Evolutionary conservation across 2,329 filamentous ascomycete species (phyloP), one percentile per base, ranked within the genome.

Genomic region (Trematosphaeria pertusa): DNA sequence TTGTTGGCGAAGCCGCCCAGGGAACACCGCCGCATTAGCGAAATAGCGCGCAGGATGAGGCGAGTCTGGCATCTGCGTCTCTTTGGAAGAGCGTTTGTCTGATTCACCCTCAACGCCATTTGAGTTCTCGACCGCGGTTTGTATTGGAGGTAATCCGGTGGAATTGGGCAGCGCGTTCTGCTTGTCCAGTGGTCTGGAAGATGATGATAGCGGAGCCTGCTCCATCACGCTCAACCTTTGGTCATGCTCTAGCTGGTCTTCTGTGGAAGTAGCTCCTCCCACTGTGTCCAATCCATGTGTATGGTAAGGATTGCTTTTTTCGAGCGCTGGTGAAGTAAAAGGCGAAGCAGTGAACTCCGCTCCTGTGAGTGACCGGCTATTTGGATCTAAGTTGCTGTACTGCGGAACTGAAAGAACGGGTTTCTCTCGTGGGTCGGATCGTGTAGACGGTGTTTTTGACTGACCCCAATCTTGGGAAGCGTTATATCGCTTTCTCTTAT

Each of bases 401-500:
- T 28, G 24, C 8, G 24, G 24, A 12, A 28, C 12, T 7, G 24
- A 28, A 8, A 28, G 8, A 8, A 12, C 24, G 12, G 24, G 24
- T 28, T 12, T 7, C 24, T 7, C 24, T 12, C 12, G 7, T 28
- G 24, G 7, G 24, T 8, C 24, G 12, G 12, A 12, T 7, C 12
- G 8, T 28, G 24, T 28, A 7, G 24, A 28, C 9, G 14, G 10
- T 18, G 12, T 21, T 28, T 28, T 28, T 8, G 12, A 7, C 24
- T 12, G 7, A 7, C 24, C 37, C 37, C 37, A 39, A 15, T 30
- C 36, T 36, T 4, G n/a, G 14, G 45, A 48, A 18, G 39, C 47
- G 22, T 37, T 37, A 21, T 46, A 46, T 3, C 34, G 22, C 20
- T 46, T 50, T 9, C 42, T 24, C 11, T 18, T 26, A 21, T 46